Base-by-base conservation (phyloP, 2,329 filamentous ascomycete genomes). In the Talaromyces sp. region DNA sequence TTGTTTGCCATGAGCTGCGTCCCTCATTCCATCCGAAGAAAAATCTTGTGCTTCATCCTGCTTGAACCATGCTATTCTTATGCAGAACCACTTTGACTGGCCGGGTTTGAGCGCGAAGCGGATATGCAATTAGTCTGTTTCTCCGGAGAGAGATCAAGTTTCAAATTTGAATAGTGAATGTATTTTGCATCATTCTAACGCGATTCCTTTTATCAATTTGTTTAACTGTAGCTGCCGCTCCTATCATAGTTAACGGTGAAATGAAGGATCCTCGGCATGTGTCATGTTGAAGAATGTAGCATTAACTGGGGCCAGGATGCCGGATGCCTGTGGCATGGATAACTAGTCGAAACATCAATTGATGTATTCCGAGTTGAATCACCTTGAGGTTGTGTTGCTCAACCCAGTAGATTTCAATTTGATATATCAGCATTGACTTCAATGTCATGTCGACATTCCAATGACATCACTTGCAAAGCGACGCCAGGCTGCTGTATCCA, bases 21-120 rank as follows among this genome's bases (percentile, higher is more conserved):
- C 67, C 64, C 62, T 68, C 62, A 66, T 68, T 67, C 56, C 51
- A 65, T 68, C 69, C 67, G 69, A 53, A 71, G 64, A 70, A 52
- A 2, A 17, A 53, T 58, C 9, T 58, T 41, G 65, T 56, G 52
- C 52, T 63, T 64, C 58, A 62, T 65, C 65, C 62, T 63, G 64
- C 63, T 65, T 68, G 62, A 27, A 62, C 61, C 65, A 61, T 51
- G 50, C 56, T 57, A 17, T 59, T 50, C 59, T 61, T 50, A 62
- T 55, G 17, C 21, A 24, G 11, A 17, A 32, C 4, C 35, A 38
- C 35, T 11, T 31, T 57, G 55, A 57, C 32, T 57, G 55, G 55
- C 55, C 11, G 21, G 35, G 38, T 41, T 21, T 57, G 19, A 31
- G 38, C 24, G 41, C 27, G 55, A 43, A 57, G 27, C 49, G 21